These are phyloP conservation scores for Aspergillus cejpii DNA, from an alignment of 2,329 filamentous ascomycete species.

Conservation along the genomic window DNA sequence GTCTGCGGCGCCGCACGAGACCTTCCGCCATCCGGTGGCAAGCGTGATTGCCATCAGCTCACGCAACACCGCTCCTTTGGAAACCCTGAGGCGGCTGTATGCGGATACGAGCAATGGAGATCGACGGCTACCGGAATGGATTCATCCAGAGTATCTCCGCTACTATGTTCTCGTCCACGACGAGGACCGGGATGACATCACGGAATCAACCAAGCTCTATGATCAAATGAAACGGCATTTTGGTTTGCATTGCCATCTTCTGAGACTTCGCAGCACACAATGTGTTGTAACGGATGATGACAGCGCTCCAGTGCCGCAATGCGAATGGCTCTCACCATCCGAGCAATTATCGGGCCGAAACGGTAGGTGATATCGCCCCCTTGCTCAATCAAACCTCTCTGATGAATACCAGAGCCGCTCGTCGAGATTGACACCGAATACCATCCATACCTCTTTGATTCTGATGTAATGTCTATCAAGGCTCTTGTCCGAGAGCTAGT, in stretches of 20 bases:
- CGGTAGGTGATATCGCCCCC: constrained; percentile 35
- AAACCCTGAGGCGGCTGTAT: constrained; percentile 78
- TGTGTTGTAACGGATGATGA: constrained; percentile 89
- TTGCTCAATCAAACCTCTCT: background rate
- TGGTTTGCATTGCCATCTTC: constrained; percentile 86
- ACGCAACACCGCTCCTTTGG: constrained; percentile 72
- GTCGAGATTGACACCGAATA: constrained; percentile 61
- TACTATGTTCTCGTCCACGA: constrained; percentile 97
- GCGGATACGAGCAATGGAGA: constrained; percentile 73
- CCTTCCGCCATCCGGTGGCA: constrained; percentile 88
- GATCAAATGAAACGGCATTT: constrained; percentile 99
- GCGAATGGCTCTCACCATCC: constrained; percentile 80
- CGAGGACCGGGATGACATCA: constrained; percentile 89
- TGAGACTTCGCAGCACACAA: constrained; percentile 75
- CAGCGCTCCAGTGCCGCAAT: constrained; percentile 69
- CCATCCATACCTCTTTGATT: constrained; percentile 76
- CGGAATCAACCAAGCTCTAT: constrained; percentile 79
- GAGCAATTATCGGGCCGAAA: constrained; percentile 70
- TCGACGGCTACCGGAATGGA: constrained; percentile 69
- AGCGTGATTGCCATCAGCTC: constrained; percentile 95
- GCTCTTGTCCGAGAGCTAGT: constrained; percentile 92
- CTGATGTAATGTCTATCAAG: constrained; percentile 78
- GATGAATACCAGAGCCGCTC: constrained; percentile 28
- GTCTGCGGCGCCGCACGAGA: constrained; percentile 76
- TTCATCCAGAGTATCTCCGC: constrained; percentile 82